phyloP scores from a whole-genome alignment of 164 flowering plant genomes.

The Protea cynaroides region DNA sequence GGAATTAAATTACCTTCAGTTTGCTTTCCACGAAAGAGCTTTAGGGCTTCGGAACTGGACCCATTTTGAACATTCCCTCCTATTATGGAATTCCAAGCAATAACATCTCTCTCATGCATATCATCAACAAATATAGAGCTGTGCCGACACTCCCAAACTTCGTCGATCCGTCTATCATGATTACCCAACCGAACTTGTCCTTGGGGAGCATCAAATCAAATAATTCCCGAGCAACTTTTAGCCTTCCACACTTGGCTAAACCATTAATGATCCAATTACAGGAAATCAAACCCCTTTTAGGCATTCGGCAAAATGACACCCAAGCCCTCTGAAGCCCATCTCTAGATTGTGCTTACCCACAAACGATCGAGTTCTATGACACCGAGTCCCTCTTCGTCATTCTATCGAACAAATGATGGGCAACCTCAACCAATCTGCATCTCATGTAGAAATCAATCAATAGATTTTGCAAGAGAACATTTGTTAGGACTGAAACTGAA shows the following conservation, averaged over 20 bases:
- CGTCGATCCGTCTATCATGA: slow-evolving; percentile 54
- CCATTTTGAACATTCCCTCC: slow-evolving; percentile 57
- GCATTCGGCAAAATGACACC: slow-evolving; percentile 51
- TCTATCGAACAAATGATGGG: slow-evolving; percentile 47
- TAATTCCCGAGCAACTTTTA: slow-evolving; percentile 41
- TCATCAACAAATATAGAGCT: slow-evolving; percentile 39
- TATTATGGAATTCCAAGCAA: slow-evolving; percentile 64
- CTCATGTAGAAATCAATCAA: slow-evolving; percentile 36
- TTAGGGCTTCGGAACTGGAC: slow-evolving; percentile 34
- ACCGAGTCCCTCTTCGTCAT: slow-evolving; percentile 45
- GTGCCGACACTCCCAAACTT: slow-evolving; percentile 35
- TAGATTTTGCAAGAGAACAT: slow-evolving; percentile 50
- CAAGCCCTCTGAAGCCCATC: slow-evolving; percentile 34
- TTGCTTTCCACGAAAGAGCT: slow-evolving; percentile 38
- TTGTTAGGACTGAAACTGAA: no score
- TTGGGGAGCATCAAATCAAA: slow-evolving; percentile 43
- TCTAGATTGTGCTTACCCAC: slow-evolving; percentile 35
- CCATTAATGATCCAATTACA: slow-evolving; percentile 67
- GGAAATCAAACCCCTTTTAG: slow-evolving; percentile 53
- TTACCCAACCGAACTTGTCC: slow-evolving; percentile 59
- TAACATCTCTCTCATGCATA: slow-evolving; percentile 49
- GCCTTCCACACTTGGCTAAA: slow-evolving; percentile 46
- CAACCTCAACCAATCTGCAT: slow-evolving; percentile 38
- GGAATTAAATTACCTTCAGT: slow-evolving; percentile 24
- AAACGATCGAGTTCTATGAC: slow-evolving; percentile 55